Percentiles rank a stretch among this genome's conserved stretches.
Evolutionary conservation across 352 stramenopile species (phyloP).

Genomic region (Phytophthora kernoviae): DNA sequence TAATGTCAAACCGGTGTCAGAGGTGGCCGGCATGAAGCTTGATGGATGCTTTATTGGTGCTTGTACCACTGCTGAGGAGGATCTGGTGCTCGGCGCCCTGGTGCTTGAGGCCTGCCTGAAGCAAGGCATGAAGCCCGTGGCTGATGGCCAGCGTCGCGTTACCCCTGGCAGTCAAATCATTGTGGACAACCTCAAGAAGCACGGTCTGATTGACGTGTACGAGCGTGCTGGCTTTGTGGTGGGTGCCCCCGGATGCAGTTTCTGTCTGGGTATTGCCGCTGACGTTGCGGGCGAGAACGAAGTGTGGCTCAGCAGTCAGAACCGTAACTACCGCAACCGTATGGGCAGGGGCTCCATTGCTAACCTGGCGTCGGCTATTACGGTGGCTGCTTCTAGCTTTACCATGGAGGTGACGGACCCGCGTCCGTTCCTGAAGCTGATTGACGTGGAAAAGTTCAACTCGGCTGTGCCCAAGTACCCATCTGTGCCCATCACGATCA

Average conservation of each 20-base stretch:
- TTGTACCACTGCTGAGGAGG: constrained; percentile 83
- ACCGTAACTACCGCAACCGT: constrained; percentile 89
- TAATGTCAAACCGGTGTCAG: constrained; percentile 75
- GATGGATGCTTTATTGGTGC: constrained; percentile 89
- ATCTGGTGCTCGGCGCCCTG: constrained; percentile 78
- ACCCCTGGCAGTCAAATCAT: constrained; percentile 82
- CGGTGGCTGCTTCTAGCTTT: constrained; percentile 85
- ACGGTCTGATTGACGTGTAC: constrained; percentile 78
- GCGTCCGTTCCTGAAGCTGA: constrained; percentile 71
- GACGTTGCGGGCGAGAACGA: constrained; percentile 83
- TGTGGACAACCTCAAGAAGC: constrained; percentile 80
- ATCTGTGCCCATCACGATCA: constrained; percentile 43
- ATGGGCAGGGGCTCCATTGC: constrained; percentile 85
- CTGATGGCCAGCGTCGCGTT: constrained; percentile 70
- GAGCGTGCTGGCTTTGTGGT: constrained; percentile 82
- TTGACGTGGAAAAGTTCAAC: constrained; percentile 74
- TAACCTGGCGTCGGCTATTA: constrained; percentile 82
- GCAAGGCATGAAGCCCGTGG: constrained; percentile 61
- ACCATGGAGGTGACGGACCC: constrained; percentile 82
- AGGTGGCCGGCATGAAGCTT: constrained; percentile 74
- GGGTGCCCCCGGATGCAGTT: constrained; percentile 78
- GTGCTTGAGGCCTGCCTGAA: constrained; percentile 81
- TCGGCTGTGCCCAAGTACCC: constrained; percentile 58
- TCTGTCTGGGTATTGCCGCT: constrained; percentile 83
- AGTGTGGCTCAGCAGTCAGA: constrained; percentile 84